phyloP scores from a whole-genome alignment of 169 alveolate genomes.

The Plasmodium relictum region DNA sequence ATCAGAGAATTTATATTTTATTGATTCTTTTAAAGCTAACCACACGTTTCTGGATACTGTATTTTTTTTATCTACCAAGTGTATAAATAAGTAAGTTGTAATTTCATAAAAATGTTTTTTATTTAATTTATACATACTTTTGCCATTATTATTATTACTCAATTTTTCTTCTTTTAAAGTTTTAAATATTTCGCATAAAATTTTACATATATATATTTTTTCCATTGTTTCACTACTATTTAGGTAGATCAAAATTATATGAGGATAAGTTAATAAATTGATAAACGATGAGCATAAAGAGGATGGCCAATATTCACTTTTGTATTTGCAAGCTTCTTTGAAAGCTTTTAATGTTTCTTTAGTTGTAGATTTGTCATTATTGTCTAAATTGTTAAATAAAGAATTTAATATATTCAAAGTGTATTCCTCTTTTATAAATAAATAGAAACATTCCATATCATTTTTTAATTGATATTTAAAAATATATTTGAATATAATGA shows the following conservation, averaged over 20 bases:
- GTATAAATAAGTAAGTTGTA: slow-evolving; percentile 46
- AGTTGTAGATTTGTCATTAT: slow-evolving; percentile 13
- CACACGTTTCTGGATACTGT: slow-evolving; percentile 31
- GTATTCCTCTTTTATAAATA: slow-evolving; percentile 55
- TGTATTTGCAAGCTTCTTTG: slow-evolving; percentile 60
- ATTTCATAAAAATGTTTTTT: slow-evolving; percentile 63
- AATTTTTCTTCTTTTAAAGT: slow-evolving; percentile 25
- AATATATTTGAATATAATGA: slow-evolving; percentile 51
- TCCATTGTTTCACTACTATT: slow-evolving; percentile 44
- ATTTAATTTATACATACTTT: neutral
- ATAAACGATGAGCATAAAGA: slow-evolving; percentile 36
- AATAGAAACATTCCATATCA: slow-evolving; percentile 11
- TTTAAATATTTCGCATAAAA: slow-evolving; percentile 37
- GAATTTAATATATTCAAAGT: slow-evolving; percentile 52
- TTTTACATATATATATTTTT: slow-evolving; percentile 52
- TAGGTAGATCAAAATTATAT: slow-evolving; percentile 20
- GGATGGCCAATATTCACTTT: slow-evolving; percentile 55
- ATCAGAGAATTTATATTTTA: slow-evolving; percentile 55
- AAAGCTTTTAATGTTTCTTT: slow-evolving; percentile 63
- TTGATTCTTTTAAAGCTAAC: slow-evolving; percentile 60
- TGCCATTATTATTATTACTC: neutral
- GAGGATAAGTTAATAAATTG: slow-evolving; percentile 21
- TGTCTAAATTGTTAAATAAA: slow-evolving; percentile 32
- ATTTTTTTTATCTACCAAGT: slow-evolving; percentile 52
- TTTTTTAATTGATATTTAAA: slow-evolving; percentile 21